Conservation (phyloP, 352 stramenopile species). For the Phytophthora foliorum region DNA sequence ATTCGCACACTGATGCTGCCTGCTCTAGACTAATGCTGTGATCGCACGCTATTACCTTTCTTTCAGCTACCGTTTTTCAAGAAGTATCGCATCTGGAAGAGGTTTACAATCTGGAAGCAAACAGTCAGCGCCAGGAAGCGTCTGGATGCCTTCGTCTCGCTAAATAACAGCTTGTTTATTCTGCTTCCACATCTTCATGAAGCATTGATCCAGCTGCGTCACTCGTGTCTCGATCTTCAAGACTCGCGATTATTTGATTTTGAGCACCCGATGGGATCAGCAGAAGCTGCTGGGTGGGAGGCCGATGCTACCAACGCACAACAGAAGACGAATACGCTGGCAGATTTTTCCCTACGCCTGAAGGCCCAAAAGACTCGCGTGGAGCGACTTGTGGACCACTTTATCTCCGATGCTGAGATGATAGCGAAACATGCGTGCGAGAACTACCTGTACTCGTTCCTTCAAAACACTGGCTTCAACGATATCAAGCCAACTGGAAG, state of each 20-base stretch:
- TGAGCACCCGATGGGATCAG: slow-evolving; percentile 26
- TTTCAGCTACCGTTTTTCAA: slow-evolving; percentile 89
- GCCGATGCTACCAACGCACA: background rate
- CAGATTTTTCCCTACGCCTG: slow-evolving; percentile 81
- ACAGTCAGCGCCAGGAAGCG: slow-evolving; percentile 67
- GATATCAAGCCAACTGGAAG: slow-evolving; percentile 17
- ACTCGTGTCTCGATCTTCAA: slow-evolving; percentile 67
- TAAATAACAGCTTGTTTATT: slow-evolving; percentile 91
- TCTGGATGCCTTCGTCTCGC: slow-evolving; percentile 36
- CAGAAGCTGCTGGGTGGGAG: slow-evolving; percentile 1
- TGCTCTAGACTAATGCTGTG: background rate
- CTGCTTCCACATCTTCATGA: slow-evolving; percentile 86
- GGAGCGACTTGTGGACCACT: slow-evolving; percentile 66
- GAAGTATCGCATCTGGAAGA: slow-evolving; percentile 92
- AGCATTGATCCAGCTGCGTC: slow-evolving; percentile 80
- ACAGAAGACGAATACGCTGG: slow-evolving; percentile 76
- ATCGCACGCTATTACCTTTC: background rate
- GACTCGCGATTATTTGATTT: slow-evolving; percentile 41
- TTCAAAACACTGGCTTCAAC: slow-evolving; percentile 71
- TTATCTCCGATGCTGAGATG: slow-evolving; percentile 64
- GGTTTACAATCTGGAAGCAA: slow-evolving; percentile 90
- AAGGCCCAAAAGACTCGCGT: slow-evolving; percentile 78
- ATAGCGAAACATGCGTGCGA: slow-evolving; percentile 75
- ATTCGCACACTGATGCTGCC: background rate
- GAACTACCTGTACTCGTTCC: slow-evolving; percentile 64